These are phyloP conservation scores for Xylariales sp. DNA, from an alignment of 2,329 filamentous ascomycete species.

Conservation along the genomic window DNA sequence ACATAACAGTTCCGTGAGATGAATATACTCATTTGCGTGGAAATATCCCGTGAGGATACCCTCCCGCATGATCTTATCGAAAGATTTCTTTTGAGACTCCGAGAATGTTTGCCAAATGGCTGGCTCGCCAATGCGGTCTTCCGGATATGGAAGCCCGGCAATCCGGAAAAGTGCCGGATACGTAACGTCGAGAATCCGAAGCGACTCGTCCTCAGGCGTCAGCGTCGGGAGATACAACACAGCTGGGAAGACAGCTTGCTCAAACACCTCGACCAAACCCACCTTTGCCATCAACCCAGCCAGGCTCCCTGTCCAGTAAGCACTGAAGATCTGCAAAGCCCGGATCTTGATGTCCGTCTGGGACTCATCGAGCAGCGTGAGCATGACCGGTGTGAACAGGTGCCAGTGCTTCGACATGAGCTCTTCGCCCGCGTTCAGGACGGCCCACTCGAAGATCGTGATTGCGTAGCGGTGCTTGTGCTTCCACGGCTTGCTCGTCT, in stretches of 20 bases:
- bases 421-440: slow-evolving; percentile 39
- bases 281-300: slow-evolving; percentile 51
- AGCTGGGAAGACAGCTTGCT: slow-evolving; percentile 64
- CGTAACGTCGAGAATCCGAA: slow-evolving; percentile 57
- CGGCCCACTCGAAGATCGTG: slow-evolving; percentile 57
- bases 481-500: slow-evolving; percentile 56
- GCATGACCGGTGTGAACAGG: slow-evolving; percentile 62
- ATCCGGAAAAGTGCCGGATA: slow-evolving; percentile 65
- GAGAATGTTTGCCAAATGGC: slow-evolving; percentile 13
- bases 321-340: slow-evolving; percentile 50
- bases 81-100: slow-evolving; percentile 28
- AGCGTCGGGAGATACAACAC: slow-evolving; percentile 73
- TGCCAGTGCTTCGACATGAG: slow-evolving; percentile 58
- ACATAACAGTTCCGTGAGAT: slow-evolving; percentile 54
- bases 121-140: slow-evolving; percentile 14
- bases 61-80: slow-evolving; percentile 52
- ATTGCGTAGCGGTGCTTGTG: slow-evolving; percentile 45
- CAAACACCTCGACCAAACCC: slow-evolving; percentile 63
- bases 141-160: slow-evolving; percentile 28
- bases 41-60: slow-evolving; percentile 51
- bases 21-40: slow-evolving; percentile 54
- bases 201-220: slow-evolving; percentile 68
- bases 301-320: slow-evolving; percentile 53
- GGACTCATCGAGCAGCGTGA: slow-evolving; percentile 64
- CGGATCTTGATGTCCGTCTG: slow-evolving; percentile 46